A percentile compares a stretch with the other conserved stretches of the same genome.
Conservation (phyloP, 2,329 filamentous ascomycete species). For the Dissoconium aciculare region DNA sequence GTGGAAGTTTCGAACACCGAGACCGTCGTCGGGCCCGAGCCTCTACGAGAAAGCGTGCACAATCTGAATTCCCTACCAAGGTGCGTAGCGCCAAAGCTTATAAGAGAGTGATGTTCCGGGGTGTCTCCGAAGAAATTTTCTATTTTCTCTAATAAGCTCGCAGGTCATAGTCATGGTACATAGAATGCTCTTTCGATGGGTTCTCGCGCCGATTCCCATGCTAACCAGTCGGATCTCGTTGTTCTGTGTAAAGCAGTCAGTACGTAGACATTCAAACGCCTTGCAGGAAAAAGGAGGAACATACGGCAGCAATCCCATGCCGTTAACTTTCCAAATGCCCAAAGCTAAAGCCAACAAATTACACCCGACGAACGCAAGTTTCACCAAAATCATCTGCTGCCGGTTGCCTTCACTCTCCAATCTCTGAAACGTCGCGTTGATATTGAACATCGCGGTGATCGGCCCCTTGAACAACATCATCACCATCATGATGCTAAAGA, state of each 20-base stretch:
- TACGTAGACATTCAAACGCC: constrained; percentile 1
- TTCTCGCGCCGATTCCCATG: constrained; percentile 71
- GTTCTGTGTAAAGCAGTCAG: constrained; percentile 44
- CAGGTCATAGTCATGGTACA: constrained; percentile 19
- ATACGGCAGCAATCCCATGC: constrained; percentile 85
- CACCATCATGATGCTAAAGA: constrained; percentile 99
- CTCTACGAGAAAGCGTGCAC: too few species aligned
- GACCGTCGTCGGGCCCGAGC: too few species aligned
- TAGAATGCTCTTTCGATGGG: constrained; percentile 46
- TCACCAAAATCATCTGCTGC: constrained; percentile 61
- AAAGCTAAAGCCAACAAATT: constrained; percentile 71
- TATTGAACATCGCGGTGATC: constrained; percentile 65
- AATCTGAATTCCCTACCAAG: too few species aligned
- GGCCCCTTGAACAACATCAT: constrained; percentile 98
- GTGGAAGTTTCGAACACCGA: too few species aligned
- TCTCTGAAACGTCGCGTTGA: constrained; percentile 76
- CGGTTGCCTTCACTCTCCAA: constrained; percentile 74
- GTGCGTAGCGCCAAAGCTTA: too few species aligned
- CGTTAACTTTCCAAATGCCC: constrained; percentile 92
- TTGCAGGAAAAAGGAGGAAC: constrained; percentile 24
- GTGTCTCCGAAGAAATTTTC: too few species aligned
- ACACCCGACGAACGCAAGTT: constrained; percentile 74
- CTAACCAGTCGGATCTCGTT: constrained; percentile 91
- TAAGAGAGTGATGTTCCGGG: too few species aligned
- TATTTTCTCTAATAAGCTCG: too few species aligned